Conservation (phyloP, 164 flowering plant species). For the Pachysandra terminalis region DNA sequence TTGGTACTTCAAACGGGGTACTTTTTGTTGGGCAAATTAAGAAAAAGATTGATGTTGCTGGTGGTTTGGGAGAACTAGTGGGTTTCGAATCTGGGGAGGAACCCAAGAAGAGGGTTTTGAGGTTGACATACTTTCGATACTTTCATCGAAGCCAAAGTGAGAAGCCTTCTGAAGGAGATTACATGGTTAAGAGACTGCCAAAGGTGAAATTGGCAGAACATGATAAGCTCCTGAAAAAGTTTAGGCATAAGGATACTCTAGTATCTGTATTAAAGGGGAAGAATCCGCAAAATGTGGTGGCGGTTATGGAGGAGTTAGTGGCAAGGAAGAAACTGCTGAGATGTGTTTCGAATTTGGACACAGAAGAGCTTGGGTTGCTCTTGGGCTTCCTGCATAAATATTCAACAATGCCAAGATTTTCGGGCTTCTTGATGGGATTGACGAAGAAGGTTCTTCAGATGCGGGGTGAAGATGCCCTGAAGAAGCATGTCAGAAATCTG, state of each 20-base stretch:
- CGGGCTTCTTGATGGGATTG: conserved; percentile 59
- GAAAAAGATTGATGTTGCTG: conserved; percentile 27
- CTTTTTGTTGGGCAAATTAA: conserved; percentile 74
- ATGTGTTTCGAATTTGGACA: conserved; percentile 68
- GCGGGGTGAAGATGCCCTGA: conserved; percentile 46
- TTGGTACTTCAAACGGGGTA: conserved; percentile 80
- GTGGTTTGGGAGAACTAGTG: conserved; percentile 11
- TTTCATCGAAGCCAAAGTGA: conserved; percentile 70
- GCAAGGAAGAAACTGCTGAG: conserved; percentile 72
- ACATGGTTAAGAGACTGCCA: conserved; percentile 44
- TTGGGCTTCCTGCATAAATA: conserved; percentile 57
- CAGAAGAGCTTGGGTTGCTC: conserved; percentile 69
- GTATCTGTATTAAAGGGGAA: conserved; percentile 53
- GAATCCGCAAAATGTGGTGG: conserved; percentile 59
- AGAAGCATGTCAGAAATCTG: conserved; percentile 49
- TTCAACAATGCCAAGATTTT: conserved; percentile 51
- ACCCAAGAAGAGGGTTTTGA: conserved; percentile 39
- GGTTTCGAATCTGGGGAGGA: conserved; percentile 28
- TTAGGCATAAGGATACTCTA: conserved; percentile 82
- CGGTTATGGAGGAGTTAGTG: conserved; percentile 92
- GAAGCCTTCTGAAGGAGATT: conserved; percentile 73
- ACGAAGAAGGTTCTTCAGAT: conserved; percentile 59
- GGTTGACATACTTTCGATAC: conserved; percentile 61
- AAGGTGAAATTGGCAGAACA: conserved; percentile 72
- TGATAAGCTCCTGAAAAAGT: conserved; percentile 81